Base-by-base conservation (phyloP, 805 yeast species). In the Metschnikowia lunata region DNA sequence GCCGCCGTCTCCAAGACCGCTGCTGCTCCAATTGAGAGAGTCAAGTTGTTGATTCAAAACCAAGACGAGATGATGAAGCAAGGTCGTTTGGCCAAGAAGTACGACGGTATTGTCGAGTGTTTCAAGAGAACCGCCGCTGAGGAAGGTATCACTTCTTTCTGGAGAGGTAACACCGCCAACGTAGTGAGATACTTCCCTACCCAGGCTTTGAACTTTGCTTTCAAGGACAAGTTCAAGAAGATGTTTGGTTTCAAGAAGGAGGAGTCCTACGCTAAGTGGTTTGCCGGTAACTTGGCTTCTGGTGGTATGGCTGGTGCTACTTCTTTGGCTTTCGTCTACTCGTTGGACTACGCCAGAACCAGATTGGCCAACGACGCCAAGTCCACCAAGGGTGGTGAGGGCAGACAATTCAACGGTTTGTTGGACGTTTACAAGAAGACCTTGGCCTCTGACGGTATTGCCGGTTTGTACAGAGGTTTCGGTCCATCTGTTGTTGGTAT, bases 141-240 rank as follows among this genome's bases (percentile, higher is more conserved):
- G 60, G 97, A 89, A 79, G 97, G 97, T 83, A 65, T 86, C 55
- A 79, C 75, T 58, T 76, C 97, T 55, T 88, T 89, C 91, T 89
- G 97, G 97, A 85, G 97, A 85, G 97, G 97, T 82, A 89, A 89
- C 90, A 90, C 97, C 58, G 97, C 97, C 66, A 89, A 89, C 77
- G 97, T 89, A 71, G 84, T 89, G 79, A 87, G 97, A 81, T 89
- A 90, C 83, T 89, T 89, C 95, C 97, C 97, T 74, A 90, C 97
- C 72, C 97, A 89, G 79, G 97, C 97, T 64, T 82, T 89, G 70
- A 89, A 89, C 85, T 90, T 89, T 66, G 97, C 97, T 66, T 90
- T 89, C 91, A 90, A 89, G 81, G 97, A 90, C 74, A 86, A 88
- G 78, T 87, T 90, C 79, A 89, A 89, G 84, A 81, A 82, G 63